Percentiles rank a stretch among this genome's conserved stretches.
Evolutionary conservation across 169 alveolate species (phyloP).

Genomic region (Plasmodium malariae): DNA sequence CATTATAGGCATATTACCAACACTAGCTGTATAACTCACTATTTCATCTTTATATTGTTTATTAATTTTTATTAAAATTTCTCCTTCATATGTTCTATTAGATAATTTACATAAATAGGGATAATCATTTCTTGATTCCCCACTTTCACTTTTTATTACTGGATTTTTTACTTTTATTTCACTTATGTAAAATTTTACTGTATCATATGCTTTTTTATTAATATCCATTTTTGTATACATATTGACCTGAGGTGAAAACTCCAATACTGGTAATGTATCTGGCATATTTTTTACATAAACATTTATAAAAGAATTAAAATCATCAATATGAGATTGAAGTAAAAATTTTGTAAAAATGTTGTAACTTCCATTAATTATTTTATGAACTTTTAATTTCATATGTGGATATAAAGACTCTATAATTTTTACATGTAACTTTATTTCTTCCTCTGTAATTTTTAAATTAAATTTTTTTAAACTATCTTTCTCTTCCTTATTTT

Average conservation of each 20-base stretch:
- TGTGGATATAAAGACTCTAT: slow-evolving; percentile 64
- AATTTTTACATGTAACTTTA: slow-evolving; percentile 58
- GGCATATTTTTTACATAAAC: slow-evolving; percentile 77
- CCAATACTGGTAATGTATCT: slow-evolving; percentile 47
- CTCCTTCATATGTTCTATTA: slow-evolving; percentile 72
- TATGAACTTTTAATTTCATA: slow-evolving; percentile 41
- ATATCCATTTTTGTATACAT: slow-evolving; percentile 14
- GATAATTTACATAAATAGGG: slow-evolving; percentile 75
- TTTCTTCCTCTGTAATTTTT: slow-evolving; percentile 67
- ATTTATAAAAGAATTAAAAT: slow-evolving; percentile 70
- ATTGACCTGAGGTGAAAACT: slow-evolving; percentile 52
- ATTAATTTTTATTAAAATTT: slow-evolving; percentile 46
- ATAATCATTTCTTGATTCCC: slow-evolving; percentile 44
- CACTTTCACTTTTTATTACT: slow-evolving; percentile 55
- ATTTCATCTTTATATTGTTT: slow-evolving; percentile 65
- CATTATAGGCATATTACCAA: slow-evolving; percentile 98
- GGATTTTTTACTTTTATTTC: slow-evolving; percentile 72
- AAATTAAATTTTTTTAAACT: slow-evolving; percentile 32
- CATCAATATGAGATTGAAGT: slow-evolving; percentile 76
- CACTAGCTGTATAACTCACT: slow-evolving; percentile 56
- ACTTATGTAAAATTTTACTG: slow-evolving; percentile 60
- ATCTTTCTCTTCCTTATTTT: slow-evolving; percentile 1
- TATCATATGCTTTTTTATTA: slow-evolving; percentile 10
- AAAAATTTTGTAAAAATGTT: slow-evolving; percentile 68
- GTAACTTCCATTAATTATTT: slow-evolving; percentile 66